phyloP scores from a whole-genome alignment of 352 stramenopile species.

The Globisporangium uncinulatum region DNA sequence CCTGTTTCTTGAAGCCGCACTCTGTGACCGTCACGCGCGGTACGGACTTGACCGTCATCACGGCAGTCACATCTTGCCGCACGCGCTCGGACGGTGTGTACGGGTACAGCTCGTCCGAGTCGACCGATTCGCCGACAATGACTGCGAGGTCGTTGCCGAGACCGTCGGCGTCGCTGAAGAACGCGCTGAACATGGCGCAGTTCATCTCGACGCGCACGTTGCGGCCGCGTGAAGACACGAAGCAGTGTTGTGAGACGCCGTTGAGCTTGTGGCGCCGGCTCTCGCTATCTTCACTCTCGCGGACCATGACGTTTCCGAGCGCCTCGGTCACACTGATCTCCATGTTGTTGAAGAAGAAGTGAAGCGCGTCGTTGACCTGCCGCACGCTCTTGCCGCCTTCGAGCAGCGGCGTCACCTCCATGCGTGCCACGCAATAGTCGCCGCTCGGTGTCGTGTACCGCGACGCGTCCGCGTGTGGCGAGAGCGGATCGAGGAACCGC shows the following conservation, averaged over 20 bases:
- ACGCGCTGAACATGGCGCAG: slow-evolving; percentile 37
- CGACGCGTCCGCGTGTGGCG: slow-evolving; percentile 27
- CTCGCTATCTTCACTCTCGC: slow-evolving; percentile 43
- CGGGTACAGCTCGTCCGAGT: slow-evolving; percentile 8
- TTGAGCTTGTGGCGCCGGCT: slow-evolving; percentile 15
- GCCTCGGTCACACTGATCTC: slow-evolving; percentile 56
- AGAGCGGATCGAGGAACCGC: slow-evolving; percentile 16
- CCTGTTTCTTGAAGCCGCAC: too few relatives aligned
- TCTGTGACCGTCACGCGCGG: too few relatives aligned
- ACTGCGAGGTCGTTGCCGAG: slow-evolving; percentile 27
- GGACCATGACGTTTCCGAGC: slow-evolving; percentile 46
- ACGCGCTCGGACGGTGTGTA: not conserved
- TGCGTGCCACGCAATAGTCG: slow-evolving; percentile 48
- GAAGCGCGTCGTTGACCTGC: slow-evolving; percentile 49
- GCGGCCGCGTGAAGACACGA: slow-evolving; percentile 35
- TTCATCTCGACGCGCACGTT: slow-evolving; percentile 43
- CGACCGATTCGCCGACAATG: slow-evolving; percentile 33
- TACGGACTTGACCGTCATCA: too few relatives aligned
- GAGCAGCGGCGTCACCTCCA: slow-evolving; percentile 46
- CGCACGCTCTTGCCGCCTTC: slow-evolving; percentile 23
- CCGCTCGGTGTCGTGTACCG: slow-evolving; percentile 38
- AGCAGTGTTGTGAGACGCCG: slow-evolving; percentile 39
- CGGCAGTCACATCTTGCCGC: not conserved
- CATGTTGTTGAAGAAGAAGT: slow-evolving; percentile 50
- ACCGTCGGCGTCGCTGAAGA: slow-evolving; percentile 13